Evolutionary conservation across 1,284 basidiomycete species (phyloP).

Genomic region (Sporisorium exsertum): DNA sequence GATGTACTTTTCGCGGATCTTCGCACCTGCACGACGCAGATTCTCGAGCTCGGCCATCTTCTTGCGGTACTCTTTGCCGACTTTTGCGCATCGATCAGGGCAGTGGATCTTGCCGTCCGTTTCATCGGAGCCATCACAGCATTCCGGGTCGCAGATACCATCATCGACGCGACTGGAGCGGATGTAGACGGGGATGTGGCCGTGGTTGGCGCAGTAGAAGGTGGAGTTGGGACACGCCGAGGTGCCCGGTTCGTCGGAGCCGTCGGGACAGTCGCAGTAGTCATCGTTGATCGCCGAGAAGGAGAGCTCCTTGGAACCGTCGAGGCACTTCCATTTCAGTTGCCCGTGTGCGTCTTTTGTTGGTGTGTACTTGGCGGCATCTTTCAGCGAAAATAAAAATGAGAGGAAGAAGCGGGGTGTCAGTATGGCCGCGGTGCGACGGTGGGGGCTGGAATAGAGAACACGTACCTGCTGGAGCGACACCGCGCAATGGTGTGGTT

Average conservation of each 20-base stretch:
- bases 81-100: conserved; percentile 80
- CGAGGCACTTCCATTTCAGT: conserved; percentile 57
- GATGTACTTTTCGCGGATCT: conserved; percentile 90
- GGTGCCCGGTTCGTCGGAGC: conserved; percentile 93
- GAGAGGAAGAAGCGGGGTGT: neutral
- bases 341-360: conserved; percentile 17
- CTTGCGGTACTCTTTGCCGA: conserved; percentile 79
- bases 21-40: conserved; percentile 82
- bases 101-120: conserved; percentile 74
- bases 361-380: conserved; percentile 29
- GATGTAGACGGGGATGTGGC: conserved; percentile 85
- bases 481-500: conserved; percentile 18
- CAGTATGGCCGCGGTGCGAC: neutral
- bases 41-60: conserved; percentile 79
- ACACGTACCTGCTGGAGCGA: conserved; percentile 21
- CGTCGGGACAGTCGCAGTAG: conserved; percentile 92
- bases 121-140: conserved; percentile 99
- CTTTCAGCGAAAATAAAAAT: neutral
- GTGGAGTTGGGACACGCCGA: conserved; percentile 80
- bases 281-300: conserved; percentile 90
- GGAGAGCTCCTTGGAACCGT: conserved; percentile 69
- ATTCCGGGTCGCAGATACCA: conserved; percentile 94
- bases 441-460: neutral
- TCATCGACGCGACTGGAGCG: conserved; percentile 89
- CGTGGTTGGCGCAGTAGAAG: conserved; percentile 90